These are phyloP conservation scores for Ophiognomonia clavigignenti-juglandacearum DNA, from an alignment of 2,329 filamentous ascomycete genomes.

Conservation along the genomic window DNA sequence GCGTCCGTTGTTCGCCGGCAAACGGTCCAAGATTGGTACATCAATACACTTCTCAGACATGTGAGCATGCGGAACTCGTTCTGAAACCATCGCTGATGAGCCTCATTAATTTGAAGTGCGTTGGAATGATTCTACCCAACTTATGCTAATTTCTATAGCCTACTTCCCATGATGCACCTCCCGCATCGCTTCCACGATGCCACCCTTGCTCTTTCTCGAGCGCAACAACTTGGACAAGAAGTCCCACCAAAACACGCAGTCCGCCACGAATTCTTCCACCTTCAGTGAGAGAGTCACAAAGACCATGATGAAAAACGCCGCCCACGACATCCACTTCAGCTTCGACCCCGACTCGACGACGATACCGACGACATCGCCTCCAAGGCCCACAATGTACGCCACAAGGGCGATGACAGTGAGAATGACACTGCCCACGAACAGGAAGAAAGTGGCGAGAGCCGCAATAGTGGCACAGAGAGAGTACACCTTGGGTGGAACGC, in stretches of 20 bases:
- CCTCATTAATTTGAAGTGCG: too few species aligned
- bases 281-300: slow-evolving; percentile 7
- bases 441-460: slow-evolving; percentile 10
- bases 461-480: slow-evolving; percentile 9
- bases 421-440: slow-evolving; percentile 14
- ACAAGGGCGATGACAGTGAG: slow-evolving; percentile 10
- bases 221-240: background rate
- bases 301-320: slow-evolving; percentile 9
- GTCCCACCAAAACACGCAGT: slow-evolving; percentile 6
- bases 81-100: too few species aligned
- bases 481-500: slow-evolving; percentile 5
- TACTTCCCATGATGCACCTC: too few species aligned
- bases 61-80: too few species aligned
- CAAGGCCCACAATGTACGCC: slow-evolving; percentile 9
- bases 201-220: background rate
- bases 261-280: slow-evolving; percentile 8
- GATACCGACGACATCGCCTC: slow-evolving; percentile 10
- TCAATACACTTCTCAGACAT: too few species aligned
- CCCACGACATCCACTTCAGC: slow-evolving; percentile 17
- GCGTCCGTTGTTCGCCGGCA: too few species aligned
- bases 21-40: too few species aligned
- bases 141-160: too few species aligned
- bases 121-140: too few species aligned
- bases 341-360: slow-evolving; percentile 8
- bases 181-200: background rate